Evolutionary conservation across 148 eudicot genomes (phyloP), one percentile per base, ranked within the genome.

Genomic region (Spergularia bocconei): DNA sequence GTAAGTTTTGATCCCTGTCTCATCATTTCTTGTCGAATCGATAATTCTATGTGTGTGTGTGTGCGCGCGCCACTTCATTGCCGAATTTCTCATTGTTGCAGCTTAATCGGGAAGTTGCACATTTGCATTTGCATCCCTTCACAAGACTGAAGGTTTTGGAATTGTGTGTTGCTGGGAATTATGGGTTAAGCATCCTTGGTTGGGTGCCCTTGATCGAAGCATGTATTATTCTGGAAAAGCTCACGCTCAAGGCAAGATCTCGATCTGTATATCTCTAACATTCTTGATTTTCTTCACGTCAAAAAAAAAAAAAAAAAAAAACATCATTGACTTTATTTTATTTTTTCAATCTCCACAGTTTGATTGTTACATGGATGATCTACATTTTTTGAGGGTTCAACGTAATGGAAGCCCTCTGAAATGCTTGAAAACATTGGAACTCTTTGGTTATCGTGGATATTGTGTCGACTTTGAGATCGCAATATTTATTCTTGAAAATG

Each of bases 151-250:
- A 73, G 77, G 69, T 61, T 63, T 59, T 62, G 51, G 41, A 25
- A 23, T 1, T 23, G 25, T 23, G 25, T 23, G 25, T 23, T 29
- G 44, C 61, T 39, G 57, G 55, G 13, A 7, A 50, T 23, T 19
- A 33, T 39, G 1, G 15, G 16, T 58, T 7, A 58, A 39, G 54
- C 15, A 19, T 50, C 0, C 67, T 73, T 61, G 76, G 54, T 21
- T 73, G 76, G 76, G 10, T 50, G 15, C 47, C 58, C 58, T 73
- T 73, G 29, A 73, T 73, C 48, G 68, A 73, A 47, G 76, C 76
- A 14, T 73, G 58, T 29, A 41, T 23, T 15, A 21, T 48, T 47
- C 39, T 73, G 33, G 57, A 73, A 54, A 73, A 73, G n/a, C 16
- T 73, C 39, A 48, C 56, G 29, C 12, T 73, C 11, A 20, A 59